These are phyloP conservation scores for Diddensiella santjacobensis DNA, from an alignment of 805 yeast species.

Conservation along the genomic window DNA sequence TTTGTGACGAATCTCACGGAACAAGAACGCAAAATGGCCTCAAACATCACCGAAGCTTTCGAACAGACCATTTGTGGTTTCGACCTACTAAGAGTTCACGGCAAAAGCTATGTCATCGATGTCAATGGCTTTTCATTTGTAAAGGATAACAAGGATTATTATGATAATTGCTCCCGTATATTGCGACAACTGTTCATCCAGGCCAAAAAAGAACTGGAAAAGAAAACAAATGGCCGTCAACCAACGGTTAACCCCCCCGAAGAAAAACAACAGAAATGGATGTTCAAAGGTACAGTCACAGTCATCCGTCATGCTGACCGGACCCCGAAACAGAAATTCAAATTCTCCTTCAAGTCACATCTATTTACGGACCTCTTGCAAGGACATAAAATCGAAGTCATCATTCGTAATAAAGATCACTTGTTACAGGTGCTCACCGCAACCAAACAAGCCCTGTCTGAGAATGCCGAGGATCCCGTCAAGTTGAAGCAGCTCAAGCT, in stretches of 20 bases:
- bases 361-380: constrained; percentile 80
- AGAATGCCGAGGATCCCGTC: constrained; percentile 73
- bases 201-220: constrained; percentile 40
- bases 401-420: constrained; percentile 85
- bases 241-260: constrained; percentile 37
- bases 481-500: constrained; percentile 72
- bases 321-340: constrained; percentile 97
- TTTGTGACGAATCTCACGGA: constrained; percentile 75
- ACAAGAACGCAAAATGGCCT: constrained; percentile 78
- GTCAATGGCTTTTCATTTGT: constrained; percentile 98
- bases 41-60: constrained; percentile 66
- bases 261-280: constrained; percentile 87
- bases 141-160: constrained; percentile 82
- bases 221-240: constrained; percentile 37
- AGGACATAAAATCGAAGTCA: constrained; percentile 95
- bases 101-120: constrained; percentile 88
- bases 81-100: constrained; percentile 85
- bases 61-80: constrained; percentile 96
- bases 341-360: constrained; percentile 87
- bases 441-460: constrained; percentile 63
- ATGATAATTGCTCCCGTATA: constrained; percentile 76
- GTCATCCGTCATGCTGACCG: constrained; percentile 97
- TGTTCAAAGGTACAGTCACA: constrained; percentile 84
- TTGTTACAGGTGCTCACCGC: constrained; percentile 81
- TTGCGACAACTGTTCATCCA: constrained; percentile 68